These are phyloP conservation scores for Gnaphalium uliginosum DNA, from an alignment of 129 eudicot genomes.

Conservation along the genomic window DNA sequence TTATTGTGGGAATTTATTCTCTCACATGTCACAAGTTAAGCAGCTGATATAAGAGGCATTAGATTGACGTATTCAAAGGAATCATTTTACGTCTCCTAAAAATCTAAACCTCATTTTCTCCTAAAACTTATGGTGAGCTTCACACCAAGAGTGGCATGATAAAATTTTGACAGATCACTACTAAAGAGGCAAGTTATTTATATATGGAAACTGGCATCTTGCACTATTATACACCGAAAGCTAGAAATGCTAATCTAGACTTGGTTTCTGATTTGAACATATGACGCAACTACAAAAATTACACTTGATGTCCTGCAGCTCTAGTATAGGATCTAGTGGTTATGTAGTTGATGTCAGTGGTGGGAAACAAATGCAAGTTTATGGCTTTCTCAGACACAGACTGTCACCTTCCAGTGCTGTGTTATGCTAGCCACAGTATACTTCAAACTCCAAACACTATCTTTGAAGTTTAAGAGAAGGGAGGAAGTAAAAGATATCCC, in stretches of 20 bases:
- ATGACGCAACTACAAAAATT: slow-evolving; percentile 11
- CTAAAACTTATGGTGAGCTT: slow-evolving; percentile 4
- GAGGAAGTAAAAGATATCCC: slow-evolving; percentile 9
- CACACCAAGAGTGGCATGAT: slow-evolving; percentile 8
- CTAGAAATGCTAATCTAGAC: not conserved
- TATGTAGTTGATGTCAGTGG: slow-evolving; percentile 19
- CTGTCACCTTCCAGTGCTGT: slow-evolving; percentile 2
- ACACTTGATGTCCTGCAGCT: slow-evolving; percentile 12
- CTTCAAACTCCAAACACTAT: slow-evolving; percentile 7
- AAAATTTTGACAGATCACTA: slow-evolving; percentile 9
- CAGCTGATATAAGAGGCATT: not conserved
- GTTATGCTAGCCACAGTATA: not conserved
- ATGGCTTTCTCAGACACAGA: slow-evolving; percentile 6
- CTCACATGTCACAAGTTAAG: not conserved
- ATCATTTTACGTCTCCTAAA: not conserved
- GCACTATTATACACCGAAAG: slow-evolving; percentile 1
- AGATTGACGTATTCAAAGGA: slow-evolving; percentile 1
- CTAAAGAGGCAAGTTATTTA: slow-evolving; percentile 3
- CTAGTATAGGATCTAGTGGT: slow-evolving; percentile 8
- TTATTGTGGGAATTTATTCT: no score
- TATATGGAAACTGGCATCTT: slow-evolving; percentile 5
- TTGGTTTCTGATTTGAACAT: not conserved
- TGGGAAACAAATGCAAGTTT: slow-evolving; percentile 19
- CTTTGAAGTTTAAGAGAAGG: not conserved
- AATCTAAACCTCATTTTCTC: slow-evolving; percentile 12